Percentiles rank a stretch among this genome's conserved stretches.
phyloP scores from a whole-genome alignment of 352 stramenopile genomes.

The Lagenidium sp. region DNA sequence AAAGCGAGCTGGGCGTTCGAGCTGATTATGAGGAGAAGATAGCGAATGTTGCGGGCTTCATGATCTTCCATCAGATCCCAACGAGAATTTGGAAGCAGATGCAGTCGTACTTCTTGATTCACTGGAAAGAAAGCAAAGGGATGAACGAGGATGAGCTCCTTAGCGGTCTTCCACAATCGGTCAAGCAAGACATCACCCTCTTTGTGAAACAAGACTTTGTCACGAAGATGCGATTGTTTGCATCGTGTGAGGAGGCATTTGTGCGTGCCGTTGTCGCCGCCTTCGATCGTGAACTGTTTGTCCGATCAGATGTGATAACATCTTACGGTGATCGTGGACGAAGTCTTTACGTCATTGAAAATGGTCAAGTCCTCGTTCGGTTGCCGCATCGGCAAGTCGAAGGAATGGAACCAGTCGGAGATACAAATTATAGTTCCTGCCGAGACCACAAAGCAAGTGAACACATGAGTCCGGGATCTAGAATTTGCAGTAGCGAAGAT shows the following conservation, averaged over 20 bases:
- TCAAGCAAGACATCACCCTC: constrained; percentile 52
- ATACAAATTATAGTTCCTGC: no score
- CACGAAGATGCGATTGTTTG: constrained; percentile 50
- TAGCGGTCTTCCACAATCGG: constrained; percentile 30
- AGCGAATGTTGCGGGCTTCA: constrained; percentile 41
- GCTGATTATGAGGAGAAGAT: constrained; percentile 63
- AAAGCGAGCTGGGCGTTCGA: constrained; percentile 60
- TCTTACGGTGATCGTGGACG: constrained; percentile 41
- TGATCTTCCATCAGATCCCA: constrained; percentile 54
- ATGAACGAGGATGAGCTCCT: constrained; percentile 52
- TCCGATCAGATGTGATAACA: constrained; percentile 72
- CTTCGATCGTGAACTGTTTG: constrained; percentile 67
- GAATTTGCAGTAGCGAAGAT: no score
- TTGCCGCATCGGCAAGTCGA: not conserved
- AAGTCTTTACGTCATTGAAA: constrained; percentile 66
- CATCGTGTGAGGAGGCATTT: constrained; percentile 45
- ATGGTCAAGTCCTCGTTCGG: constrained; percentile 23
- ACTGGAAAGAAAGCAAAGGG: constrained; percentile 59
- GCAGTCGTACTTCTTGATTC: constrained; percentile 49
- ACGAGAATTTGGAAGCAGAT: constrained; percentile 41
- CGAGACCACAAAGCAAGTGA: no score
- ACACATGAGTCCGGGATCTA: no score
- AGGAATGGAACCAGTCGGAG: constrained; percentile 10
- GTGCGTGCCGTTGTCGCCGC: constrained; percentile 43
- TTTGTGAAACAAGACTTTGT: constrained; percentile 62